Base-by-base conservation (phyloP, 2,329 filamentous ascomycete species). In the Cadophora malorum region DNA sequence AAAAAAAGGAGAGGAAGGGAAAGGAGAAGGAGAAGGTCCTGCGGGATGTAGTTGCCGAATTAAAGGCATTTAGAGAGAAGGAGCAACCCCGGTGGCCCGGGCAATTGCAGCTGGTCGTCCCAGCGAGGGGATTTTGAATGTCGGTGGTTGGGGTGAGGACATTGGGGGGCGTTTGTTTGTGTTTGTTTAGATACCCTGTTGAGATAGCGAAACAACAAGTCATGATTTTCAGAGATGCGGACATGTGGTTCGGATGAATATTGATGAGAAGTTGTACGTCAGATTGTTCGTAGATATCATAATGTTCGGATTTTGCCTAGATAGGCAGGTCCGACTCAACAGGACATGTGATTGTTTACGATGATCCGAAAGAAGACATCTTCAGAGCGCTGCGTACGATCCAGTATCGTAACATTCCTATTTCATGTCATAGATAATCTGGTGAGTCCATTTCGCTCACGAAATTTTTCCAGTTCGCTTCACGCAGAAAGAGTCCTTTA, bases 31-130 rank as follows among this genome's bases (percentile, higher is more conserved):
- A 62, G 33, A n/a, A 31, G 35, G 62, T 35, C 21, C 38, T 31
- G 0, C 64, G 55, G 60, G 68, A 72, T 69, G 67, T 74, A n/a
- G 50, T 71, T 12, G 67, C 70, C 41, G 66, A 63, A n/a, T 50
- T 75, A 62, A 72, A 65, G 66, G 31, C 33, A 9, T 74, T 70
- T 63, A 45, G 71, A 28, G 53, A 31, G 53, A 45, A 49, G 16
- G 64, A 64, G 45, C 52, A 41, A 31, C 53, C 45, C 35, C 63
- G 49, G 31, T 75, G 73, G 73, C 56, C 61, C 64, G 72, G 72
- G 9, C 64, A 65, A 8, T 65, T 75, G 59, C 64, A 69, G 49
- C 28, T 73, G 23, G 66, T 70, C 96, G 90, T 96, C 94, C 83
- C 94, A 25, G 31, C 56, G 19, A 23, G 33, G 41, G 16, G 25